Evolutionary conservation across 345 rosid genomes (phyloP), one percentile per base, ranked within the genome.

Genomic region (Turritis glabra): DNA sequence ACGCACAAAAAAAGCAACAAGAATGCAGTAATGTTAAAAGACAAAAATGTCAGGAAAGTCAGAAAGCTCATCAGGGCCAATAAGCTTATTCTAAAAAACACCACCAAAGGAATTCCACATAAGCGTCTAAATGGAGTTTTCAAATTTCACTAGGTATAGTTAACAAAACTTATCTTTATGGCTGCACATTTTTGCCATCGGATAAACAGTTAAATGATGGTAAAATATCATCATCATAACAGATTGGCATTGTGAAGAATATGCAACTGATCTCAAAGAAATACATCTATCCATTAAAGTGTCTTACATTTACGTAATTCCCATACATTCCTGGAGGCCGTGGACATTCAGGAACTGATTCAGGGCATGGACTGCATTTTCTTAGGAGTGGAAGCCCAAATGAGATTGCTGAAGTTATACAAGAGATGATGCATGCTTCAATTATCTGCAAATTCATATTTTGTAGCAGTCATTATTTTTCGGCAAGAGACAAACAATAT

Each of bases 371-470:
- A 83, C 84, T 95, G 85, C 97, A 92, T 76, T 77, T 90, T 80
- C 99, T 84, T 27, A 95, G 77, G 61, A 95, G 90, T 33, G 99
- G 97, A 58, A 95, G 74, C 64, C 99, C 97, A 73, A 95, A 95
- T 14, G 99, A 95, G 80, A 92, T 84, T 77, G 82, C 73, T 32
- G 99, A 95, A 27, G 97, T 95, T 76, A 95, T 59, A 40, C 91
- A 71, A 25, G 99, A 95, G 84, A 95, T 87, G 63, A 89, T 82
- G 82, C 99, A 95, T 44, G 97, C 99, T 89, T 95, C 99, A 82
- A 89, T 85, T 71, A 95, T 87, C 99, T 95, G 91, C 71, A 54
- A 58, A 54, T 44, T 32, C 12, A 33, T n/a, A 23, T 30, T 63
- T 43, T 30, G 6, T 1, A 41, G 38, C 48, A 47, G 48, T n/a